Evolutionary conservation across 768 basidiomycete species (phyloP).

Genomic region (Sporobolomyces roseus): DNA sequence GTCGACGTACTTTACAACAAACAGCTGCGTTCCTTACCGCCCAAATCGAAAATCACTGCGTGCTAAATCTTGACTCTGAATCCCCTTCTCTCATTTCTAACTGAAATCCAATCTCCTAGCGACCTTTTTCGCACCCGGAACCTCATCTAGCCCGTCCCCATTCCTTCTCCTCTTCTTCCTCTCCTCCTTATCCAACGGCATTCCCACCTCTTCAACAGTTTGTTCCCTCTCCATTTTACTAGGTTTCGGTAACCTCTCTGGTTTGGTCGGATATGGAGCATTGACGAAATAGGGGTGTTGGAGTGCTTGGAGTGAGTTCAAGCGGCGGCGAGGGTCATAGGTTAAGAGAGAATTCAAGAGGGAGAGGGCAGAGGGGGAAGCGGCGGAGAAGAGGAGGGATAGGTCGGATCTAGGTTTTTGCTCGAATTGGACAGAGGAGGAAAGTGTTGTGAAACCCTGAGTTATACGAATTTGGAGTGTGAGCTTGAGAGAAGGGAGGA

Average conservation of each 20-base stretch:
- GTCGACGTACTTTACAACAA: too few species aligned
- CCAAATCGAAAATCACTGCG: too few species aligned
- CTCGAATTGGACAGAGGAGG: slow-evolving; percentile 81
- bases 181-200: neutral
- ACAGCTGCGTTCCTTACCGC: too few species aligned
- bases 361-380: slow-evolving; percentile 77
- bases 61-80: too few species aligned
- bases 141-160: slow-evolving; percentile 22
- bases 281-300: slow-evolving; percentile 74
- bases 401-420: slow-evolving; percentile 78
- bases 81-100: too few species aligned
- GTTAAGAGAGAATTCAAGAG: slow-evolving; percentile 71
- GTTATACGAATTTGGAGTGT: neutral
- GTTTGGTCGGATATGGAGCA: slow-evolving; percentile 63
- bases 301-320: slow-evolving; percentile 75
- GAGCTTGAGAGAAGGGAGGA: neutral
- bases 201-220: slow-evolving; percentile 44
- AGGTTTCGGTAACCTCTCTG: slow-evolving; percentile 76
- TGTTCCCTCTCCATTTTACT: slow-evolving; percentile 55
- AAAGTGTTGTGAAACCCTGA: slow-evolving; percentile 83
- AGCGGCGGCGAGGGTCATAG: slow-evolving; percentile 80
- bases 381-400: slow-evolving; percentile 84
- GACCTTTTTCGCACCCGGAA: slow-evolving; percentile 36
- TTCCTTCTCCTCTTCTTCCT: slow-evolving; percentile 9
- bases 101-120: slow-evolving; percentile 39